Evolutionary conservation across 805 yeast species (phyloP).

Genomic region (Kodamaea leandrae): DNA sequence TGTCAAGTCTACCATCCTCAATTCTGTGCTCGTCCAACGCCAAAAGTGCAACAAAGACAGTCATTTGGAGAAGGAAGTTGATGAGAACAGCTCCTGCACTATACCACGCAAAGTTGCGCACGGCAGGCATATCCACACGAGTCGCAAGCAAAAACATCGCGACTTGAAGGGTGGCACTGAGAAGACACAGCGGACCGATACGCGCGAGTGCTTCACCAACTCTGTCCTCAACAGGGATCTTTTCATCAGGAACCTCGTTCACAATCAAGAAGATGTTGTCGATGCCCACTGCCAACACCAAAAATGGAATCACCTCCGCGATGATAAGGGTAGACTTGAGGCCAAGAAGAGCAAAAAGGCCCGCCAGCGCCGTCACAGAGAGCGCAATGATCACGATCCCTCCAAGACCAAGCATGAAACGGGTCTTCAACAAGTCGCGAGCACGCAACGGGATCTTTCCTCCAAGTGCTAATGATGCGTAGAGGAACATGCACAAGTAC

Average conservation of each 20-base stretch:
- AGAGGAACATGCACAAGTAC: constrained; percentile 80
- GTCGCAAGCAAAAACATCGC: constrained; percentile 78
- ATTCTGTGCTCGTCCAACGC: constrained; percentile 62
- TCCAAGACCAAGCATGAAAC: constrained; percentile 74
- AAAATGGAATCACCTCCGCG: constrained; percentile 94
- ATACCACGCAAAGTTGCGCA: constrained; percentile 85
- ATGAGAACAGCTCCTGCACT: constrained; percentile 82
- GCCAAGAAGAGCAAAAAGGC: constrained; percentile 72
- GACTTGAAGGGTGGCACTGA: constrained; percentile 77
- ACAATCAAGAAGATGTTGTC: constrained; percentile 88
- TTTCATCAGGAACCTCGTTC: constrained; percentile 52
- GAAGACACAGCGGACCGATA: constrained; percentile 83
- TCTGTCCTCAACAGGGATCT: constrained; percentile 47
- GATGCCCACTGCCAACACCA: constrained; percentile 92
- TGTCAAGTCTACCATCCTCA: constrained; percentile 59
- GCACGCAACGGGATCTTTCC: constrained; percentile 18
- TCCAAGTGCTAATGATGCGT: constrained; percentile 80
- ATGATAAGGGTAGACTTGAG: constrained; percentile 85
- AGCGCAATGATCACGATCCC: constrained; percentile 80
- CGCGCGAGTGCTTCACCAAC: constrained; percentile 63
- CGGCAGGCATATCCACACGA: constrained; percentile 92
- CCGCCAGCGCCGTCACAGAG: constrained; percentile 81
- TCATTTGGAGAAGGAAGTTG: constrained; percentile 75
- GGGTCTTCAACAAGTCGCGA: constrained; percentile 45
- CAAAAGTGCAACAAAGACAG: constrained; percentile 73